Conservation (phyloP, 1,139 yeast species). For the Kodamaea sp. region DNA sequence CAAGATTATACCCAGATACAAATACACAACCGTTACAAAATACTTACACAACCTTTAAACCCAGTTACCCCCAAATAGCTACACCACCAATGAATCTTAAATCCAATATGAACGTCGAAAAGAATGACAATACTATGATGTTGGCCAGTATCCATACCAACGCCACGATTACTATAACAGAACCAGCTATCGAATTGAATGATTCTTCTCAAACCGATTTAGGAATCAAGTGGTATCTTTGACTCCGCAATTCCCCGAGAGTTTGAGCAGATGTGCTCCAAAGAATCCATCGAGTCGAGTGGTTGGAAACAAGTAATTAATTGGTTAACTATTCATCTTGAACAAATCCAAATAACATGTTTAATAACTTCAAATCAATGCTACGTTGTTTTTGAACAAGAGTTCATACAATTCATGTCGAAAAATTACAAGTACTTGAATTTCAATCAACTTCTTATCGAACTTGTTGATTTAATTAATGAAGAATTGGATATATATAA, state of each 20-base stretch:
- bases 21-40: not conserved
- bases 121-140: not conserved
- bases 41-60: not conserved
- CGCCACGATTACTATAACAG: no score
- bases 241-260: constrained; percentile 17
- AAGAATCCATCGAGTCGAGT: no score
- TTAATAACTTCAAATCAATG: not conserved
- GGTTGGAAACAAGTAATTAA: no score
- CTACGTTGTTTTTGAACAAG: constrained; percentile 1
- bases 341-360: no score
- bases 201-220: constrained; percentile 10
- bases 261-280: no score
- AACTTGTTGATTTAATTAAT: constrained; percentile 1
- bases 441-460: not conserved
- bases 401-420: no score
- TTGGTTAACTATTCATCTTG: no score
- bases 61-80: no score
- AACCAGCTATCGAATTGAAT: no score
- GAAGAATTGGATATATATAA: constrained; percentile 1
- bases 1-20: not conserved
- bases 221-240: constrained; percentile 19
- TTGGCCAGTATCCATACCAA: not conserved
- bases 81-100: constrained; percentile 2
- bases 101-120: not conserved
- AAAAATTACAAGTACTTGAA: no score